Evolutionary conservation across 768 basidiomycete species (phyloP), one percentile per base, ranked within the genome.

Genomic region (Mycena venus): DNA sequence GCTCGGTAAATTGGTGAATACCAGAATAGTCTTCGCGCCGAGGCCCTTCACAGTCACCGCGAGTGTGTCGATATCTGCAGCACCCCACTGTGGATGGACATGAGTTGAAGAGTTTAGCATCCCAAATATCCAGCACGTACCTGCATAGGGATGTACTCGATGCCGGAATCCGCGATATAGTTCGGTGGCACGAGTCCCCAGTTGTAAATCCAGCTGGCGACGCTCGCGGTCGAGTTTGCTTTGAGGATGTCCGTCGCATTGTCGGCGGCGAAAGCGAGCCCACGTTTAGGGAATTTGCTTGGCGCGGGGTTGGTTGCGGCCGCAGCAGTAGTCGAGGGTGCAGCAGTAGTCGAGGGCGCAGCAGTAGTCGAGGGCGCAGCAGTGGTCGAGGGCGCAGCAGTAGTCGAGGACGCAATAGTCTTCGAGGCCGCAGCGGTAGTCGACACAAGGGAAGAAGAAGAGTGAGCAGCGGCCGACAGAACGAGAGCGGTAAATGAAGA

Each of bases 111-210:
- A n/a, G n/a, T n/a, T n/a, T n/a, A n/a, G n/a, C n/a, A n/a, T n/a
- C n/a, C n/a, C n/a, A n/a, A n/a, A n/a, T n/a, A n/a, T n/a, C n/a
- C n/a, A n/a, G n/a, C n/a, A n/a, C n/a, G n/a, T n/a, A n/a, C n/a
- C n/a, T n/a, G 89, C 89, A 90, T 89, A 0, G 89, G 89, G 34
- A 90, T 81, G 66, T 87, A 90, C 21, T 85, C 83, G 68, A 90
- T 82, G 42, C 84, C 85, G 2, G 86, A 86, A 25, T 84, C 80
- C 2, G 83, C 85, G 32, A 90, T 78, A 75, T 87, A 86, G 25
- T 78, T 80, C n/a, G 88, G 85, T 12, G 86, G 86, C 27, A 82
- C 75, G 55, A 83, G 84, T 4, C 86, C 85, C 95, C 89, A 89
- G 78, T 88, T 86, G 74, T 89, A 95, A 23, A 91, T 75, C 88